These are phyloP conservation scores for Castanea sativa DNA, from an alignment of 306 rosid species.

Conservation along the genomic window DNA sequence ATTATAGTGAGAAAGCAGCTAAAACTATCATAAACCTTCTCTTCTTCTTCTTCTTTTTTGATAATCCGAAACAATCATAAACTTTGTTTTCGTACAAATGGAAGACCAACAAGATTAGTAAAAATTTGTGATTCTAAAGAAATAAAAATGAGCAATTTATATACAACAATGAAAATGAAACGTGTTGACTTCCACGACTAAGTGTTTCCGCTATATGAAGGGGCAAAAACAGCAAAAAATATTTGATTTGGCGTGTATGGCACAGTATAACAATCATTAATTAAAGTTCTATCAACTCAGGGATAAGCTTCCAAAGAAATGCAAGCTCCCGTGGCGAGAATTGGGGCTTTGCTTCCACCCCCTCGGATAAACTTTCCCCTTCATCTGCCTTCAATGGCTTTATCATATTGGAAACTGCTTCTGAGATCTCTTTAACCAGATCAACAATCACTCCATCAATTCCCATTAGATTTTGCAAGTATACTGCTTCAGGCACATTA, in stretches of 20 bases:
- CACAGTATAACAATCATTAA: neutral
- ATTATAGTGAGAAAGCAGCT: too few species aligned
- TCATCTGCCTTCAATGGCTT: constrained; percentile 38
- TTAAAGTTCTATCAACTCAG: constrained; percentile 57
- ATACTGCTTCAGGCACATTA: constrained; percentile 85
- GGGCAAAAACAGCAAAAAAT: neutral
- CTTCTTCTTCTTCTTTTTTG: too few species aligned
- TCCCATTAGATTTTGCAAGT: constrained; percentile 92
- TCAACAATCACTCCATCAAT: constrained; percentile 89
- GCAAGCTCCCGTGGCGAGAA: constrained; percentile 78
- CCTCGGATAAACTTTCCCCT: constrained; percentile 41
- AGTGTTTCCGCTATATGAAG: neutral
- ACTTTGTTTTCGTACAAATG: neutral
- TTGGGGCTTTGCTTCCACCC: constrained; percentile 51
- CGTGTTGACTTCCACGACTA: constrained; percentile 2
- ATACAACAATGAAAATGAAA: neutral
- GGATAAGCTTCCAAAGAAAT: constrained; percentile 79
- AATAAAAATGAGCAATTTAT: neutral
- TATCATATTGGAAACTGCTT: constrained; percentile 56
- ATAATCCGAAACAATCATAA: neutral
- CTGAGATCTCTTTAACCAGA: constrained; percentile 73
- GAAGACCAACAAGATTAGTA: neutral
- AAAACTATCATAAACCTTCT: neutral
- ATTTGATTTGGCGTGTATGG: neutral
- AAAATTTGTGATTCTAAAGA: neutral